Percentiles rank a stretch among this genome's conserved stretches.
These are phyloP conservation scores for Phytophthora chlamydospora DNA, from an alignment of 352 stramenopile genomes.

Conservation along the genomic window DNA sequence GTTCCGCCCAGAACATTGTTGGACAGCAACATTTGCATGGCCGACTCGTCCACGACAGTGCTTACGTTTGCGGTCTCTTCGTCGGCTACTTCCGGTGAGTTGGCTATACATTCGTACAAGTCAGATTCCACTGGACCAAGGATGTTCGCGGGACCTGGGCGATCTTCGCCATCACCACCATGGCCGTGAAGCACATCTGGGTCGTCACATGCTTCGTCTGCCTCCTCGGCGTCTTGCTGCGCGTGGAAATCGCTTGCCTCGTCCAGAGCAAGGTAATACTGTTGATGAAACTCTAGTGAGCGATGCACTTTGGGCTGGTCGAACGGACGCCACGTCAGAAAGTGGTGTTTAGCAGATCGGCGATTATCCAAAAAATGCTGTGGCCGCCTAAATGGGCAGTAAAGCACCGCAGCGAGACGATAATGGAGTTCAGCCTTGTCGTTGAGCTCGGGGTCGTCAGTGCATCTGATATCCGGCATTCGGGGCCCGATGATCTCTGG, in stretches of 20 bases:
- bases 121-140: neutral
- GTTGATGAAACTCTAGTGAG: conserved; percentile 28
- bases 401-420: conserved; percentile 9
- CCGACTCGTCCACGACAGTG: neutral
- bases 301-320: neutral
- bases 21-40: neutral
- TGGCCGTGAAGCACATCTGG: neutral
- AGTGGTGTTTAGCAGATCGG: neutral
- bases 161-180: neutral
- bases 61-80: neutral
- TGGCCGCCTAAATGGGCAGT: conserved; percentile 20
- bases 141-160: neutral
- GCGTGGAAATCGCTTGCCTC: conserved; percentile 12
- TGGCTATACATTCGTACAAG: neutral
- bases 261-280: conserved; percentile 19
- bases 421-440: conserved; percentile 27
- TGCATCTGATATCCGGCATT: conserved; percentile 12
- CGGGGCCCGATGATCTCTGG: conserved; percentile 29
- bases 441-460: conserved; percentile 11
- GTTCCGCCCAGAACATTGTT: neutral
- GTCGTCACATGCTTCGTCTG: neutral
- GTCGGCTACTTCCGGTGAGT: neutral
- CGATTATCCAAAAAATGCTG: conserved; percentile 3
- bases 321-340: neutral
- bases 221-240: neutral